Evolutionary conservation across 208 protist species (phyloP).

Genomic region (Trichomonas vaginalis): DNA sequence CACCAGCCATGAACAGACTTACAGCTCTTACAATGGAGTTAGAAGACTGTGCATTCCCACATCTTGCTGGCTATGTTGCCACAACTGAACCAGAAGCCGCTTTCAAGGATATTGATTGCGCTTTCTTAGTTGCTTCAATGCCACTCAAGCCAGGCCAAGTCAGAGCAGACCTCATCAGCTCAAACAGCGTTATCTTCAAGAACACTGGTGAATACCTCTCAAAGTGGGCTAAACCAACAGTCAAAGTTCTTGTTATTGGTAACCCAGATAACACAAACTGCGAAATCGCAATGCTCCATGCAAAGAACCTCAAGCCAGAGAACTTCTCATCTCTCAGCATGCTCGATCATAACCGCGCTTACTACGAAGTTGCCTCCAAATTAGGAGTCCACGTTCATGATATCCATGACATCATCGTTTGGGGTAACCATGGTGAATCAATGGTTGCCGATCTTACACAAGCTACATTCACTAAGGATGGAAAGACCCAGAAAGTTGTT

Average conservation of each 20-base stretch:
- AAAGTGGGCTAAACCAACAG: not conserved
- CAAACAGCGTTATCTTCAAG: not conserved
- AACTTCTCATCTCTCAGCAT: conserved; percentile 79
- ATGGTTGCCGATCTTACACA: conserved; percentile 65
- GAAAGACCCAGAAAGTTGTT: conserved; percentile 35
- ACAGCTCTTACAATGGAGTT: conserved; percentile 70
- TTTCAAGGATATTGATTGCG: conserved; percentile 54
- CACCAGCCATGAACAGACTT: conserved; percentile 28
- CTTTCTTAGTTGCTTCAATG: not conserved
- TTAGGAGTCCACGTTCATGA: conserved; percentile 27
- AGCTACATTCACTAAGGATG: conserved; percentile 42
- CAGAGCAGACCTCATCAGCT: not conserved
- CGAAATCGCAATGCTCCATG: not conserved
- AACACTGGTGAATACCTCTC: not conserved
- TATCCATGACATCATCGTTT: conserved; percentile 70
- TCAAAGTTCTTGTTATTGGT: not conserved
- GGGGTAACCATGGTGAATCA: conserved; percentile 75
- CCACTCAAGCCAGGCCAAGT: not conserved
- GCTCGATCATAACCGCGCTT: conserved; percentile 82
- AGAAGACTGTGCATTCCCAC: conserved; percentile 66
- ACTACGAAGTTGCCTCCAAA: conserved; percentile 57
- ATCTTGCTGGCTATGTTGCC: conserved; percentile 54
- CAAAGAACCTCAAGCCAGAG: conserved; percentile 32
- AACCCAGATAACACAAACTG: not conserved
- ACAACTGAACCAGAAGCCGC: conserved; percentile 53